Evolutionary conservation across 163 green algal genomes (phyloP).

Genomic region (Prototheca cutis): DNA sequence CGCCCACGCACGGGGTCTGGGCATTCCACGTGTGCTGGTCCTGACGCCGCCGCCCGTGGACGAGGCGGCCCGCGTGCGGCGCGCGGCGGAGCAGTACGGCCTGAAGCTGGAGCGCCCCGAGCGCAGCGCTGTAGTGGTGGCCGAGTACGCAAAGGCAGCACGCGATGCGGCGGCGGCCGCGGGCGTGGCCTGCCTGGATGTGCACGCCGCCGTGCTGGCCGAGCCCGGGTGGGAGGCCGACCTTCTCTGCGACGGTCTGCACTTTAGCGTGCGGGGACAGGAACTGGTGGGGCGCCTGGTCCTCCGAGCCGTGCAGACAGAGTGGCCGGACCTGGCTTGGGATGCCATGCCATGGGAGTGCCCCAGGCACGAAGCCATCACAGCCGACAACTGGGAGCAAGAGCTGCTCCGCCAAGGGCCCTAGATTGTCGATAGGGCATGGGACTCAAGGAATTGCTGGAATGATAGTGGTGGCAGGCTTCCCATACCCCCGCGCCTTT

Average conservation of each 20-base stretch:
- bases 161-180: constrained; percentile 2
- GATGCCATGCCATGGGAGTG: constrained; percentile 3
- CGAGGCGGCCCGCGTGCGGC: constrained; percentile 34
- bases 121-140: constrained; percentile 28
- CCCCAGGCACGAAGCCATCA: neutral
- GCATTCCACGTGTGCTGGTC: constrained; percentile 47
- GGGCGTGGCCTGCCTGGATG: constrained; percentile 24
- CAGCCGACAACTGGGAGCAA: neutral
- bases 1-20: constrained; percentile 10
- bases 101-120: constrained; percentile 24
- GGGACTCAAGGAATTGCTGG: too few relatives aligned
- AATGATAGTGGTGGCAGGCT: too few relatives aligned
- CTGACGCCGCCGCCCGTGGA: constrained; percentile 75
- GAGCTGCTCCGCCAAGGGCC: too few relatives aligned
- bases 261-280: constrained; percentile 48
- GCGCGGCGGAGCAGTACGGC: constrained; percentile 14
- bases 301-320: constrained; percentile 14
- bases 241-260: constrained; percentile 53
- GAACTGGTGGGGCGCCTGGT: constrained; percentile 29
- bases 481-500: too few relatives aligned
- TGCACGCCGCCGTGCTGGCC: constrained; percentile 38
- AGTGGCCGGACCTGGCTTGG: constrained; percentile 13
- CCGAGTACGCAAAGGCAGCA: constrained; percentile 34
- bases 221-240: constrained; percentile 22
- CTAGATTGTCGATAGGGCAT: too few relatives aligned